phyloP scores from a whole-genome alignment of 805 yeast genomes.

The Vanderwaltozyma verrucispora region DNA sequence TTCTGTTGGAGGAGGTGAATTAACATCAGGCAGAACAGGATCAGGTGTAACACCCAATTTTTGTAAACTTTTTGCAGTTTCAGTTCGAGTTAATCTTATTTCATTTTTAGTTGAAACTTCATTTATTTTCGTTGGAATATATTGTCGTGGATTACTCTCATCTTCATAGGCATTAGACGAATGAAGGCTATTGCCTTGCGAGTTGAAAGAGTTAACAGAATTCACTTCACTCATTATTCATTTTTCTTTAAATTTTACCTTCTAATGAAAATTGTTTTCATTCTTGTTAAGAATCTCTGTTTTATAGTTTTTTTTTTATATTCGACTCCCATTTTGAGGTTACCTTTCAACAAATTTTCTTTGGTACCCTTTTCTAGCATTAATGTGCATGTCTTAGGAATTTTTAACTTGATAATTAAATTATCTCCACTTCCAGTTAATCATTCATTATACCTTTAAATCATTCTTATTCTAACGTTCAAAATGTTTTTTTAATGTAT shows the following conservation, averaged over 20 bases:
- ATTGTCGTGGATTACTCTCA: background rate
- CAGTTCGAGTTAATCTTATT: conserved; percentile 33
- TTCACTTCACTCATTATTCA: conserved; percentile 7
- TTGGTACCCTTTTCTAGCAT: too few relatives aligned
- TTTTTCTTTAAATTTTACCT: background rate
- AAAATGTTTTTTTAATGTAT: too few relatives aligned
- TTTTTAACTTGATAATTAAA: too few relatives aligned
- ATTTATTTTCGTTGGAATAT: background rate
- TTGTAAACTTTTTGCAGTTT: conserved; percentile 59
- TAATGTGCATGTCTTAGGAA: too few relatives aligned
- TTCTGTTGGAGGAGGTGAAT: conserved; percentile 35
- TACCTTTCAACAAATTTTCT: too few relatives aligned
- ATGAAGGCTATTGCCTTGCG: conserved; percentile 2
- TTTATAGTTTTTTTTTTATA: too few relatives aligned
- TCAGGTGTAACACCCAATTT: conserved; percentile 48
- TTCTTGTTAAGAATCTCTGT: too few relatives aligned
- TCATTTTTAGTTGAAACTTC: background rate
- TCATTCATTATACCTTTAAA: too few relatives aligned
- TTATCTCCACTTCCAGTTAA: too few relatives aligned
- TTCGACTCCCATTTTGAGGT: too few relatives aligned
- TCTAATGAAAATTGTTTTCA: too few relatives aligned
- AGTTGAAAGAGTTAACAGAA: conserved; percentile 5
- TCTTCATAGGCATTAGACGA: background rate
- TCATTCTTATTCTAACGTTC: too few relatives aligned
- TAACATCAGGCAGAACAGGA: conserved; percentile 44